Base-by-base conservation (phyloP, 768 basidiomycete species). In the Boletus reticuloceps region DNA sequence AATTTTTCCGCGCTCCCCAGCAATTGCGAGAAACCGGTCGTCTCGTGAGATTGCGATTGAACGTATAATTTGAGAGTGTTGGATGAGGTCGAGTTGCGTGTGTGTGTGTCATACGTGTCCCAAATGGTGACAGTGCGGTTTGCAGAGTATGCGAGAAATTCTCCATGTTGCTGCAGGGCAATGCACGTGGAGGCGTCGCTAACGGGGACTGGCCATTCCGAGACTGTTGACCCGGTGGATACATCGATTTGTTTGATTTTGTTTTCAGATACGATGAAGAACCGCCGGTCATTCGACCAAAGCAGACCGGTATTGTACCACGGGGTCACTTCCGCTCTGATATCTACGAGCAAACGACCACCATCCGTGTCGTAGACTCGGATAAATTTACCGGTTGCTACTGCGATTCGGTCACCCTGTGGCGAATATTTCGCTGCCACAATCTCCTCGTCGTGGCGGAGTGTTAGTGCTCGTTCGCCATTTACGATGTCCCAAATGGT, bases 291-390 rank as follows among this genome's bases (percentile, higher is more conserved):
- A 2, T 45, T 36, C 0, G 27, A 47, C 59, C 60, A 61, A 37
- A 56, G 34, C 16, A 56, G 55, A 45, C 42, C 27, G 22, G 50
- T 52, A 16, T 55, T 55, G 36, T 37, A 48, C 53, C 47, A 54
- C 16, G 40, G 32, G 40, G 46, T 47, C 6, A 54, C 53, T 19
- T 47, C 32, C 7, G 36, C 47, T 12, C 3, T 7, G 34, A 54
- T 48, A 14, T 48, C 41, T 17, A 49, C 14, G 10, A 48, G 32
- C 13, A 49, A 12, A 29, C 17, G 22, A 4, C 41, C 27, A 10
- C 16, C 11, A 12, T 22, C 13, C 6, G 34, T 38, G 34, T 37
- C 13, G 13, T 45, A 49, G 14, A 55, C 29, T 1, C 42, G 54
- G 44, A 38, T 31, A 2, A 3, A 29, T 11, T 38, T 36, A 2